Evolutionary conservation across 176 grass and related monocot genomes (phyloP).

Genomic region (Zea luxurians): DNA sequence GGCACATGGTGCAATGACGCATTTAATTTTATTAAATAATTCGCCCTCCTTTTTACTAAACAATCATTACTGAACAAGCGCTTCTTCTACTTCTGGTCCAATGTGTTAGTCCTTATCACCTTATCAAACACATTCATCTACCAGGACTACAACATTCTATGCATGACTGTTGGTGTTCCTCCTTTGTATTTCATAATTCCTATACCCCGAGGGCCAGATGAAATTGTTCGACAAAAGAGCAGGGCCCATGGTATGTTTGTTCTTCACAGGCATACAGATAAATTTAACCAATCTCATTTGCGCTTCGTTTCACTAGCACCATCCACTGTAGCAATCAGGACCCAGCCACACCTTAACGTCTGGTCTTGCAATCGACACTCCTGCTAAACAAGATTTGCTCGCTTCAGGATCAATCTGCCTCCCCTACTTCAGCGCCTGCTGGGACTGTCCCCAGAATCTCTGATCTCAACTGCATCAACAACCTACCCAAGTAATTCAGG

Average conservation of each 20-base stretch:
- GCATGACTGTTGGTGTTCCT: background rate
- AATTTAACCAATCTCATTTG: background rate
- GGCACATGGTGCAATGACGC: too few relatives aligned
- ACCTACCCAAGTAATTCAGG: conserved; percentile 85
- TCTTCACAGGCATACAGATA: background rate
- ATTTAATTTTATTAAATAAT: too few relatives aligned
- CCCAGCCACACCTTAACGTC: background rate
- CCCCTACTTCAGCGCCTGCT: background rate
- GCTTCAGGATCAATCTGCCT: conserved; percentile 20
- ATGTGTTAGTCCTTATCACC: background rate
- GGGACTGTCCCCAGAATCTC: conserved; percentile 47
- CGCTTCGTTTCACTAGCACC: background rate
- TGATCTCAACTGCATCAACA: conserved; percentile 81
- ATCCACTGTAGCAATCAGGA: background rate
- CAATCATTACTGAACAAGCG: too few relatives aligned
- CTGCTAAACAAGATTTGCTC: background rate
- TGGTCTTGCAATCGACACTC: background rate
- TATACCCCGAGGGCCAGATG: background rate
- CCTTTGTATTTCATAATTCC: background rate
- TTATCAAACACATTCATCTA: background rate
- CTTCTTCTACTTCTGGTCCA: background rate
- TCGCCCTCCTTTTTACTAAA: too few relatives aligned
- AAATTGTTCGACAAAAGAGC: background rate
- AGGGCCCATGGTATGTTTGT: background rate
- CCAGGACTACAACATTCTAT: background rate